These are phyloP conservation scores for Tetramitus jugosus DNA, from an alignment of 208 protist species.

Conservation along the genomic window DNA sequence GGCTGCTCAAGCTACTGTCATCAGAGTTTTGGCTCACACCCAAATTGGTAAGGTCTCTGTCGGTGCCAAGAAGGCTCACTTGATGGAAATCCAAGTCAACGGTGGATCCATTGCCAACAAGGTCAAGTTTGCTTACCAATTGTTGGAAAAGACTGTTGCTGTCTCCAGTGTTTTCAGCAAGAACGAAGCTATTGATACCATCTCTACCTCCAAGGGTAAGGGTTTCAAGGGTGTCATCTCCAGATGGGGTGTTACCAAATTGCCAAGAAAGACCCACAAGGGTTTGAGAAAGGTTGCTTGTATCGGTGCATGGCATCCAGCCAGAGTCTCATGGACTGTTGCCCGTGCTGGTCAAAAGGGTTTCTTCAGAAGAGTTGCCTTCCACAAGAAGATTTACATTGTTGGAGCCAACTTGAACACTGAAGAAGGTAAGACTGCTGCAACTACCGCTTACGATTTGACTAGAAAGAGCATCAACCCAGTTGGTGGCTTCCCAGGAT, in stretches of 20 bases:
- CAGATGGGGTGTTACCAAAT: slow-evolving; percentile 89
- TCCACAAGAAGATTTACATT: slow-evolving; percentile 99
- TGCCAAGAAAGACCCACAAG: slow-evolving; percentile 97
- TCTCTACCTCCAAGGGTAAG: slow-evolving; percentile 94
- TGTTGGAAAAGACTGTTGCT: slow-evolving; percentile 93
- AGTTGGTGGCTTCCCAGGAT: slow-evolving; percentile 98
- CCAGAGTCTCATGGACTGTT: slow-evolving; percentile 89
- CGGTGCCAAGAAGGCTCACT: slow-evolving; percentile 95
- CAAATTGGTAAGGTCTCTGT: slow-evolving; percentile 90
- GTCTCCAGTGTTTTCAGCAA: slow-evolving; percentile 86
- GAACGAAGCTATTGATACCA: slow-evolving; percentile 91
- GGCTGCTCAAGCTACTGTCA: slow-evolving; percentile 86
- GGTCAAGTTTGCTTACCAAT: slow-evolving; percentile 77
- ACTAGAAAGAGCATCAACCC: slow-evolving; percentile 98
- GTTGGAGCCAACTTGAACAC: slow-evolving; percentile 57
- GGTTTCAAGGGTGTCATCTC: slow-evolving; percentile 95
- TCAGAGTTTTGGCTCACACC: slow-evolving; percentile 97
- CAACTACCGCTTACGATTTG: slow-evolving; percentile 91
- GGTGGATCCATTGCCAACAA: slow-evolving; percentile 91
- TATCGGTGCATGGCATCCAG: slow-evolving; percentile 98
- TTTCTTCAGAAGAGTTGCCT: slow-evolving; percentile 96
- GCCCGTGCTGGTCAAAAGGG: slow-evolving; percentile 97
- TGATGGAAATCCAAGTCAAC: slow-evolving; percentile 99
- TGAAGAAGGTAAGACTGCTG: slow-evolving; percentile 58
- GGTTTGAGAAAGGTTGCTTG: slow-evolving; percentile 98